These are phyloP conservation scores for Moringa oleifera DNA, from an alignment of 345 rosid genomes.

Conservation along the genomic window DNA sequence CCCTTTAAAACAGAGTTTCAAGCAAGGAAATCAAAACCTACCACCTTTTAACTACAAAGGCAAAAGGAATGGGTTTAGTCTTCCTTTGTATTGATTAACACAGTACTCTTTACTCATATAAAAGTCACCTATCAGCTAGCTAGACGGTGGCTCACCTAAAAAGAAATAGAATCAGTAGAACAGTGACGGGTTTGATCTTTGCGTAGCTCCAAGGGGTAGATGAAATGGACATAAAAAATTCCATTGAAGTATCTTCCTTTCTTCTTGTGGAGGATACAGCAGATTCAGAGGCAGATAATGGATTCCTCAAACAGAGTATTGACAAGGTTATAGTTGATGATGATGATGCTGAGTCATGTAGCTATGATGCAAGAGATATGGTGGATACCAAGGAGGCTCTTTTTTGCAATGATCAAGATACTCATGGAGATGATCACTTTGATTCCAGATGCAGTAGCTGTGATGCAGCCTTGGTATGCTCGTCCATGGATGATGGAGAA, in stretches of 20 bases:
- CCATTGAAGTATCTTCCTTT: constrained; percentile 34
- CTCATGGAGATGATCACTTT: neutral
- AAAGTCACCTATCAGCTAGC: neutral
- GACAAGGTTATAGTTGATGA: constrained; percentile 1
- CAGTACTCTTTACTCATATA: neutral
- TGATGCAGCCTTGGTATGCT: constrained; percentile 6
- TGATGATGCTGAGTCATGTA: constrained; percentile 56
- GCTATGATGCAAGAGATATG: constrained; percentile 22
- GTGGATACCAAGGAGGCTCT: constrained; percentile 3
- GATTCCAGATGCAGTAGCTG: constrained; percentile 9
- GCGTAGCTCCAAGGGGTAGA: neutral
- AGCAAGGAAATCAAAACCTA: constrained; percentile 18
- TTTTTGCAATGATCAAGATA: constrained; percentile 9
- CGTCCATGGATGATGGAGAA: constrained; percentile 19
- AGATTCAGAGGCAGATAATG: constrained; percentile 41
- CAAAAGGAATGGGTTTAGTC: constrained; percentile 9
- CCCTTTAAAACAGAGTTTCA: constrained; percentile 22
- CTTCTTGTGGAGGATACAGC: constrained; percentile 44
- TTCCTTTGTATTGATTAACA: too few species aligned
- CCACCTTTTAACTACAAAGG: constrained; percentile 16
- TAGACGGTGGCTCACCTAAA: neutral
- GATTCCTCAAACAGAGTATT: neutral
- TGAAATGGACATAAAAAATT: constrained; percentile 19
- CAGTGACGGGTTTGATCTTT: neutral
- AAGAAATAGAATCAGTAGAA: neutral